Percentiles rank a stretch among this genome's conserved stretches.
These are phyloP conservation scores for Combretum micranthum DNA, from an alignment of 345 rosid genomes.

Conservation along the genomic window DNA sequence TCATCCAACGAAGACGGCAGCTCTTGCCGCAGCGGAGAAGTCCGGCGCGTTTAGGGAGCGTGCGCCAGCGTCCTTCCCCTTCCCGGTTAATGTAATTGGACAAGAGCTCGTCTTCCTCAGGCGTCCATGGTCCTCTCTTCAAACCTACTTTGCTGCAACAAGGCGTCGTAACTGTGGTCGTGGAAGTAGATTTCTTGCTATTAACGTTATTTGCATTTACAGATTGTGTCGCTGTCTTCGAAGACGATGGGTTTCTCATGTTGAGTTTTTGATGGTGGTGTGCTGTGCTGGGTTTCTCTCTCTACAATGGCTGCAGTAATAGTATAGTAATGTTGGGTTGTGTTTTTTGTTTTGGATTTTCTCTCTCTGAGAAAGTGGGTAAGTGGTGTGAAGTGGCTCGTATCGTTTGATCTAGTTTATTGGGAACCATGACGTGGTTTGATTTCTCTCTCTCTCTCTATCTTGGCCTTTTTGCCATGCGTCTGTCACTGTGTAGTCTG, in stretches of 20 bases:
- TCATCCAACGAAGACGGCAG: constrained; percentile 72
- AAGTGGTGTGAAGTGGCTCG: too few relatives aligned
- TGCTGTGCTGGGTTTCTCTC: background rate
- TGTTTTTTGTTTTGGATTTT: too few relatives aligned
- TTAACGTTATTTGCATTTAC: too few relatives aligned
- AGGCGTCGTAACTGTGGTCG: constrained; percentile 20
- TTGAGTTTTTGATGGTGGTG: background rate
- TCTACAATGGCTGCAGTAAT: too few relatives aligned
- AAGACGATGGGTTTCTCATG: constrained; percentile 26
- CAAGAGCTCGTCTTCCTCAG: constrained; percentile 50
- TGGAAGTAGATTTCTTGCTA: background rate
- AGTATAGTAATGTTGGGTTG: too few relatives aligned
- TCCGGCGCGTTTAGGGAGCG: constrained; percentile 51
- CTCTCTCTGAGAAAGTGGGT: too few relatives aligned
- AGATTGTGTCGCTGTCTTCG: background rate
- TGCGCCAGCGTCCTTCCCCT: constrained; percentile 58
- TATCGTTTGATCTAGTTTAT: too few relatives aligned
- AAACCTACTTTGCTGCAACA: constrained; percentile 53
- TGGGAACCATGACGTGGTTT: too few relatives aligned
- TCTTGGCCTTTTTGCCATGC: too few relatives aligned
- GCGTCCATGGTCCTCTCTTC: constrained; percentile 62
- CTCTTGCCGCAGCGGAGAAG: constrained; percentile 65
- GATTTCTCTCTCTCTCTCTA: too few relatives aligned
- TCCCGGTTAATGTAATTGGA: constrained; percentile 41
- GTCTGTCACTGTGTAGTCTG: too few relatives aligned